A percentile compares a stretch with the other conserved stretches of the same genome.
Conservation (phyloP, 148 eudicot species). For the Rhododendron griersonianum region DNA sequence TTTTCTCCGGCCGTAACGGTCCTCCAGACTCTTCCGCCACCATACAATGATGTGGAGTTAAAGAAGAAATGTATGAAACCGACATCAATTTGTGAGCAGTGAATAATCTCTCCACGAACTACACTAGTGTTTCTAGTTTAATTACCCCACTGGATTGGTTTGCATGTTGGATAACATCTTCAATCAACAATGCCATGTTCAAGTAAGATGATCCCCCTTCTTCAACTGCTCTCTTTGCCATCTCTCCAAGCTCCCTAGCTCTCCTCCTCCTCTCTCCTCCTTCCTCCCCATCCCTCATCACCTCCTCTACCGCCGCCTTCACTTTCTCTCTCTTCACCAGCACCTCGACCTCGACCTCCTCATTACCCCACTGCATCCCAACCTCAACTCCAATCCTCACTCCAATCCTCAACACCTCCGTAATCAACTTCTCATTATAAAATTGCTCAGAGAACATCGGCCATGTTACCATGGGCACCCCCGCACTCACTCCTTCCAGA, state of each 20-base stretch:
- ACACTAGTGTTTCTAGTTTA: neutral
- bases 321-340: slow-evolving; percentile 31
- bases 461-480: slow-evolving; percentile 59
- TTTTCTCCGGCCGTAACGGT: too few species aligned
- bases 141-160: neutral
- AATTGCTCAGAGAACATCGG: slow-evolving; percentile 59
- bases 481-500: slow-evolving; percentile 36
- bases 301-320: slow-evolving; percentile 18
- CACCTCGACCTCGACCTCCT: slow-evolving; percentile 19
- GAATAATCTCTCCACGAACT: neutral
- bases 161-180: slow-evolving; percentile 16
- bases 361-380: slow-evolving; percentile 28
- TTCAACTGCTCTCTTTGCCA: slow-evolving; percentile 32
- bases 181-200: slow-evolving; percentile 27
- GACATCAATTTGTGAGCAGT: too few species aligned
- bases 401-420: slow-evolving; percentile 34
- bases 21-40: too few species aligned
- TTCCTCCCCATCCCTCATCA: slow-evolving; percentile 30
- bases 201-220: slow-evolving; percentile 39
- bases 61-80: too few species aligned
- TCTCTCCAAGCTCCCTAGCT: slow-evolving; percentile 28
- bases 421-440: slow-evolving; percentile 43
- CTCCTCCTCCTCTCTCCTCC: slow-evolving; percentile 37
- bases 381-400: slow-evolving; percentile 38
- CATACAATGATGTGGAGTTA: too few species aligned